Base-by-base conservation (phyloP, 306 rosid species). In the Inga oerstediana region DNA sequence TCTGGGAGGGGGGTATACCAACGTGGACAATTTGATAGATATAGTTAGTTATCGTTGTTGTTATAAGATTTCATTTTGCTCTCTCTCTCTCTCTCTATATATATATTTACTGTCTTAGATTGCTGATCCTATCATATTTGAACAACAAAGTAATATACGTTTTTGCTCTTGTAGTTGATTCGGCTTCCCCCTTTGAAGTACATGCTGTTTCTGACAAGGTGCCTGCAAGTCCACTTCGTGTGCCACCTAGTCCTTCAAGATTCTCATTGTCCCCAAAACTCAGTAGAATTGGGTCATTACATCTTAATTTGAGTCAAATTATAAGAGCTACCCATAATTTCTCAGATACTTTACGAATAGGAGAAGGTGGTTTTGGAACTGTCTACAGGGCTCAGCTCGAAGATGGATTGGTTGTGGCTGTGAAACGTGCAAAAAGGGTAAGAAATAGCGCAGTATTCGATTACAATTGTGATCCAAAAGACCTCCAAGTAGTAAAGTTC, bases 311-410 rank as follows among this genome's bases (percentile, higher is more conserved):
- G 88, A 92, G 41, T 80, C 98, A 97, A 89, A 85, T 94, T 79
- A 58, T 75, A 24, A 90, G 68, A 84, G 97, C 97, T 84, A 97
- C 99, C 61, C 89, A 79, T 54, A 94, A 97, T 74, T 97, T 97
- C 90, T 97, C 98, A 80, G 85, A 90, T 22, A 62, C 97, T 16
- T 87, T 90, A 30, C 89, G 71, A 80, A 86, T 97, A 80, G 98
- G 99, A 24, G 97, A 90, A 88, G 98, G 99, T 39, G 97, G 97
- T 59, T 97, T 97, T 83, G 99, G 99, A 85, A 90, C 97, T 78
- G 99, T 97, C 65, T 97, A 97, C 92, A 92, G 75, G 83, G 99
- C 97, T 44, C 90, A 71, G 74, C 88, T 97, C n/a, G 98, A 91
- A 59, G 89, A 85, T 76, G 97, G 98, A 56, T 79, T 82, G 56